Conservation (phyloP, 345 rosid genomes). For the Salix suchowensis region DNA sequence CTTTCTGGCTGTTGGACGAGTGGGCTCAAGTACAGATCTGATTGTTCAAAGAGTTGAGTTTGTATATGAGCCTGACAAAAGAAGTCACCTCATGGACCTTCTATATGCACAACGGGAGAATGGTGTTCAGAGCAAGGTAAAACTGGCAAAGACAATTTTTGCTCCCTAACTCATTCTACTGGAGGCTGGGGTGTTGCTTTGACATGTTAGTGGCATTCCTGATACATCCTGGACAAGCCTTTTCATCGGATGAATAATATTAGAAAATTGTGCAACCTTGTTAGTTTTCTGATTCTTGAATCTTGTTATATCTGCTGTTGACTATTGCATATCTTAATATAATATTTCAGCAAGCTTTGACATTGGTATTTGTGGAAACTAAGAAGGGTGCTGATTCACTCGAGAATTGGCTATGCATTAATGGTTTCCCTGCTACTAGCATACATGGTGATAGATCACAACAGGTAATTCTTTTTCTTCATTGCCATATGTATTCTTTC, state of each 20-base stretch:
- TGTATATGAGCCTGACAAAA: constrained; percentile 90
- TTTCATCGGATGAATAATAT: background rate
- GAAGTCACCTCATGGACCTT: constrained; percentile 99
- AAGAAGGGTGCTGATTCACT: constrained; percentile 93
- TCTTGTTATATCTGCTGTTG: background rate
- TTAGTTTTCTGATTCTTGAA: background rate
- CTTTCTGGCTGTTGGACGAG: constrained; percentile 97
- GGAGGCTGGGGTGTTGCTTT: background rate
- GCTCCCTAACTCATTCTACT: background rate
- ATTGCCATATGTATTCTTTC: constrained; percentile 7
- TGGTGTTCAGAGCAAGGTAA: constrained; percentile 78
- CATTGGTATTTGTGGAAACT: constrained; percentile 98
- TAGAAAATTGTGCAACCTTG: background rate
- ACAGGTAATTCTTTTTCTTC: constrained; percentile 37
- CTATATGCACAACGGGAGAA: constrained; percentile 90
- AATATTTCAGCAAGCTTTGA: constrained; percentile 75
- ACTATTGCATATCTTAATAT: background rate
- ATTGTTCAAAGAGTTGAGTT: constrained; percentile 94
- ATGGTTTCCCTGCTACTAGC: constrained; percentile 89
- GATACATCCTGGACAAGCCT: background rate
- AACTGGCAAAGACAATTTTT: background rate
- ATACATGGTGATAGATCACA: constrained; percentile 97
- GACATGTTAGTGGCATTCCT: background rate
- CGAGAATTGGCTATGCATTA: constrained; percentile 80
- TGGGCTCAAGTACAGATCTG: constrained; percentile 98